Evolutionary conservation across 176 grass and related monocot species (phyloP).

Genomic region (Triticum dicoccoides): DNA sequence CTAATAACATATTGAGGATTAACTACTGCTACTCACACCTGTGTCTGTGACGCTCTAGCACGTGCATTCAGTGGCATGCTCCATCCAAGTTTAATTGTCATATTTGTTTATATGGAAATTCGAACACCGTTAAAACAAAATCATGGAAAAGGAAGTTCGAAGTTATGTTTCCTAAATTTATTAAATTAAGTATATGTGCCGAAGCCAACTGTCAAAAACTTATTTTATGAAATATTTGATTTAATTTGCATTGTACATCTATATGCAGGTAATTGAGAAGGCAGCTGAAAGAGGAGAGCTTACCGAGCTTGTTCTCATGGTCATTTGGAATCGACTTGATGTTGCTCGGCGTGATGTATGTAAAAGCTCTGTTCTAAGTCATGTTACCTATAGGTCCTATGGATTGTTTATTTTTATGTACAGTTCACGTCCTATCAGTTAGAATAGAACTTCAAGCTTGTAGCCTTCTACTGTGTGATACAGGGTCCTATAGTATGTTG

Average conservation of each 20-base stretch:
- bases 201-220: background rate
- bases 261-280: slow-evolving; percentile 76
- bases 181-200: background rate
- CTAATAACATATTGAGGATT: background rate
- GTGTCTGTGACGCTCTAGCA: background rate
- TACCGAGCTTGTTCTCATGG: slow-evolving; percentile 88
- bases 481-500: background rate
- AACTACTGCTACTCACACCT: background rate
- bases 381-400: background rate
- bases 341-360: slow-evolving; percentile 88
- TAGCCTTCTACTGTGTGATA: background rate
- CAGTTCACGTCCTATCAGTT: background rate
- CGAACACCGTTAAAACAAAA: background rate
- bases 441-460: background rate
- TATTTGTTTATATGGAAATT: background rate
- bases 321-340: slow-evolving; percentile 99
- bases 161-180: background rate
- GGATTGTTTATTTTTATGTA: background rate
- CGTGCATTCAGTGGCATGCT: slow-evolving; percentile 1
- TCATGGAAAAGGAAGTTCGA: background rate
- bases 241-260: slow-evolving; percentile 3
- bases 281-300: slow-evolving; percentile 89
- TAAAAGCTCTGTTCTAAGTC: slow-evolving; percentile 10
- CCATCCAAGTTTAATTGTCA: background rate
- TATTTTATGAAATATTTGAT: slow-evolving; percentile 2